Evolutionary conservation across 2,329 filamentous ascomycete genomes (phyloP).

Genomic region (Aspergillus texensis): DNA sequence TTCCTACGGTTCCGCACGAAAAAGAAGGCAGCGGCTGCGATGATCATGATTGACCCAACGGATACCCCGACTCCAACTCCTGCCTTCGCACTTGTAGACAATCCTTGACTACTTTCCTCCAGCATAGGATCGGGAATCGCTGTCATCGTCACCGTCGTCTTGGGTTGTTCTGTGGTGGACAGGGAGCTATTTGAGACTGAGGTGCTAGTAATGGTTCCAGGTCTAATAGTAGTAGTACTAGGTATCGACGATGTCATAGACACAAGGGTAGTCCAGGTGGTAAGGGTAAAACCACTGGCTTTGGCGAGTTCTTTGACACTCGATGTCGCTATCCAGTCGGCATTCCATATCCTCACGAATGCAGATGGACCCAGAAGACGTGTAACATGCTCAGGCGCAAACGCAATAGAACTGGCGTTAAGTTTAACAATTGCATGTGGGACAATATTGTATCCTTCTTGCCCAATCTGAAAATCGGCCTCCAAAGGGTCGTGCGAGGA

Average conservation of each 20-base stretch:
- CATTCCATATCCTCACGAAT: neutral
- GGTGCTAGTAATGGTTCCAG: neutral
- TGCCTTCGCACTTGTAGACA: neutral
- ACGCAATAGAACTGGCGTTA: neutral
- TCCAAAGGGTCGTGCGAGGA: neutral
- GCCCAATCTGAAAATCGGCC: neutral
- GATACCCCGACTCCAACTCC: neutral
- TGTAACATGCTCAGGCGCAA: neutral
- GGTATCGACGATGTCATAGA: neutral
- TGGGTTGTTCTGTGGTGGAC: neutral
- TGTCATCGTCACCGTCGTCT: neutral
- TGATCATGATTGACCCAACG: neutral
- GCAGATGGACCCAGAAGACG: neutral
- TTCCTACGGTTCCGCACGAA: neutral
- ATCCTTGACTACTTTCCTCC: neutral
- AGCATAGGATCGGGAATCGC: neutral
- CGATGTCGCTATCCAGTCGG: neutral
- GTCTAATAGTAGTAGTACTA: neutral
- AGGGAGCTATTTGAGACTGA: neutral
- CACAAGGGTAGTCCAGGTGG: neutral
- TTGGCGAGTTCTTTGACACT: neutral
- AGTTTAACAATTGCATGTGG: neutral
- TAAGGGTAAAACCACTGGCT: neutral
- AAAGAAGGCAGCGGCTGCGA: neutral
- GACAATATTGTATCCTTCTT: neutral